Percentiles rank a stretch among this genome's conserved stretches.
These are phyloP conservation scores for Tremella yokohamensis DNA, from an alignment of 768 basidiomycete genomes.

Conservation along the genomic window DNA sequence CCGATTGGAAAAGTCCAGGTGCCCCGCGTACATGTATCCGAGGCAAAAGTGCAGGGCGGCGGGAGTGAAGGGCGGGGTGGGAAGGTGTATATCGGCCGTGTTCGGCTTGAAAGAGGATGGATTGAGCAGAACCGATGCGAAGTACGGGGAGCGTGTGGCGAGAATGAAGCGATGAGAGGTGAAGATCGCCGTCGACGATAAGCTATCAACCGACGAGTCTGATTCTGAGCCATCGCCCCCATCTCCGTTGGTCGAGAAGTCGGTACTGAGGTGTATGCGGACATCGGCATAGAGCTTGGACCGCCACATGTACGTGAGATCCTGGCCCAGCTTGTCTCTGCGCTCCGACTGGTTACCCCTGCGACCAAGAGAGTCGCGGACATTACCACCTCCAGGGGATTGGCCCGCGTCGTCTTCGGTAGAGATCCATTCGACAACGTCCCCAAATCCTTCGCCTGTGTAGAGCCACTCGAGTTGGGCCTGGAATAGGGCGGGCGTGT, in stretches of 20 bases:
- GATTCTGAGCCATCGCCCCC: constrained; percentile 15
- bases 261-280: constrained; percentile 61
- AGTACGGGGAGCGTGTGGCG: constrained; percentile 82
- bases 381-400: constrained; percentile 54
- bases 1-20: constrained; percentile 84
- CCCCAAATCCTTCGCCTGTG: constrained; percentile 76
- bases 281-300: constrained; percentile 90
- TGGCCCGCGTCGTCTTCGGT: constrained; percentile 19
- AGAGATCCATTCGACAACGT: constrained; percentile 56
- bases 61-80: constrained; percentile 90
- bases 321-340: constrained; percentile 82
- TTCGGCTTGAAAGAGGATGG: constrained; percentile 55
- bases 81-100: constrained; percentile 59
- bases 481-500: constrained; percentile 73
- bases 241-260: not conserved
- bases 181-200: constrained; percentile 71
- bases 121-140: constrained; percentile 70
- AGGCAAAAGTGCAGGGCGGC: constrained; percentile 90
- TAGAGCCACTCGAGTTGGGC: constrained; percentile 89
- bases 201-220: constrained; percentile 24
- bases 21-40: constrained; percentile 92
- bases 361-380: constrained; percentile 50
- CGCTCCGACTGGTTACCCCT: constrained; percentile 58
- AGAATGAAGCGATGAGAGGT: constrained; percentile 91
- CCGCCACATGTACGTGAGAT: constrained; percentile 95